Percentiles rank a stretch among this genome's conserved stretches.
phyloP scores from a whole-genome alignment of 345 rosid species.

The Streptanthus diversifolius region DNA sequence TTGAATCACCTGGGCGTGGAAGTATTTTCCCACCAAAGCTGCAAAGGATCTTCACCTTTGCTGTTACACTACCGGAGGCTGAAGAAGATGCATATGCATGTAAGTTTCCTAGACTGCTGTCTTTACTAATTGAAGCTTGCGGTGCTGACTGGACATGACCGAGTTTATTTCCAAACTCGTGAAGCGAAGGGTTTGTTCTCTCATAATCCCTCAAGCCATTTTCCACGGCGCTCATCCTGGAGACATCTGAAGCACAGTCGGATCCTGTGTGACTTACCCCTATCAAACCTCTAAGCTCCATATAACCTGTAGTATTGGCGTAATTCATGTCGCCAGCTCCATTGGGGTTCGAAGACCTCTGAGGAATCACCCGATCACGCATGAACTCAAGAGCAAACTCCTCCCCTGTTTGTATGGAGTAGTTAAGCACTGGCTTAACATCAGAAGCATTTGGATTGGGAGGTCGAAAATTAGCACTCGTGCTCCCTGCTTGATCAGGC shows the following conservation, averaged over 20 bases:
- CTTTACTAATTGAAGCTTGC: slow-evolving; percentile 40
- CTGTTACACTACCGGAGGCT: slow-evolving; percentile 43
- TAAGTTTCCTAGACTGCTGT: slow-evolving; percentile 32
- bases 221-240: slow-evolving; percentile 42
- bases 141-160: slow-evolving; percentile 52
- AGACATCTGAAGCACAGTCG: slow-evolving; percentile 60
- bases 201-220: slow-evolving; percentile 50
- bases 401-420: slow-evolving; percentile 86
- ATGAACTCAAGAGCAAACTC: slow-evolving; percentile 88
- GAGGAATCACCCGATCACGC: slow-evolving; percentile 67
- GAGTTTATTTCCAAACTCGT: slow-evolving; percentile 43
- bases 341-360: slow-evolving; percentile 43
- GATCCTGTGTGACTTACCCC: slow-evolving; percentile 60
- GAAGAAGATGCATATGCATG: slow-evolving; percentile 40
- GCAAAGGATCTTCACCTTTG: slow-evolving; percentile 71
- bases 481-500: slow-evolving; percentile 42
- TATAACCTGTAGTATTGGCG: slow-evolving; percentile 46
- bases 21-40: slow-evolving; percentile 86
- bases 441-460: slow-evolving; percentile 44
- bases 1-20: slow-evolving; percentile 88
- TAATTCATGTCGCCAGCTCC: slow-evolving; percentile 43
- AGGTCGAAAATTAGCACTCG: slow-evolving; percentile 38
- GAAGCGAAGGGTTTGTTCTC: slow-evolving; percentile 40
- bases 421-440: slow-evolving; percentile 67
- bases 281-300: slow-evolving; percentile 62